These are phyloP conservation scores for Fragosphaeria purpurea DNA, from an alignment of 2,329 filamentous ascomycete species.

Conservation along the genomic window DNA sequence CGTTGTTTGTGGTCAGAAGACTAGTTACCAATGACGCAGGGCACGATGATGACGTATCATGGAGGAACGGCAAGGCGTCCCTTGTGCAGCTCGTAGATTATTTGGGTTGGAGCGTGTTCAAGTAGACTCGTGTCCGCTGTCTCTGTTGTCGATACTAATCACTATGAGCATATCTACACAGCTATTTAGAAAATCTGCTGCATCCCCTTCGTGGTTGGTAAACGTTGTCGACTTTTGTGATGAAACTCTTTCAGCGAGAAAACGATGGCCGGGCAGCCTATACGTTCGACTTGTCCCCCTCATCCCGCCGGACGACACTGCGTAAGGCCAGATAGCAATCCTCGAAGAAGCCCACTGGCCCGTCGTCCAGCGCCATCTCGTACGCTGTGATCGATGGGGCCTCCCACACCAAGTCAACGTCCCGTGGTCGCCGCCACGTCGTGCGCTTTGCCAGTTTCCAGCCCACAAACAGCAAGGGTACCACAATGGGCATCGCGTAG, in stretches of 20 bases:
- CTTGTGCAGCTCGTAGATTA: conserved; percentile 3
- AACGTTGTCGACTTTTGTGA: too few relatives aligned
- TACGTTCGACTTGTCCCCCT: too few relatives aligned
- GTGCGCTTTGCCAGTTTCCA: conserved; percentile 57
- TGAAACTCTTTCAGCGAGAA: too few relatives aligned
- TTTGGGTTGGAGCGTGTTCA: conserved; percentile 12
- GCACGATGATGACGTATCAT: not conserved
- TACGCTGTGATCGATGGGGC: conserved; percentile 29
- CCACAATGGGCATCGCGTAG: conserved; percentile 47
- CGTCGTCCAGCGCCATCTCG: not conserved
- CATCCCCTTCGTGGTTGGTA: too few relatives aligned
- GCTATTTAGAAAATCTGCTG: too few relatives aligned
- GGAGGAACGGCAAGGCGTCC: not conserved
- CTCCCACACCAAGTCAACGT: conserved; percentile 16
- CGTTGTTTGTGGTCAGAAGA: conserved; percentile 3
- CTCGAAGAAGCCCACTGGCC: not conserved
- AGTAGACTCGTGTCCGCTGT: not conserved
- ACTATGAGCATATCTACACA: too few relatives aligned
- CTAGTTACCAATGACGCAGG: not conserved
- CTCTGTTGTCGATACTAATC: too few relatives aligned
- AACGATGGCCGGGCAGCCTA: too few relatives aligned
- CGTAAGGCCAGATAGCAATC: too few relatives aligned
- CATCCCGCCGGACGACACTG: too few relatives aligned
- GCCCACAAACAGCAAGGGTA: conserved; percentile 39
- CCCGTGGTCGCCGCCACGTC: conserved; percentile 18